Evolutionary conservation across 805 yeast genomes (phyloP), one percentile per base, ranked within the genome.

Genomic region (Lipomyces starkeyi): DNA sequence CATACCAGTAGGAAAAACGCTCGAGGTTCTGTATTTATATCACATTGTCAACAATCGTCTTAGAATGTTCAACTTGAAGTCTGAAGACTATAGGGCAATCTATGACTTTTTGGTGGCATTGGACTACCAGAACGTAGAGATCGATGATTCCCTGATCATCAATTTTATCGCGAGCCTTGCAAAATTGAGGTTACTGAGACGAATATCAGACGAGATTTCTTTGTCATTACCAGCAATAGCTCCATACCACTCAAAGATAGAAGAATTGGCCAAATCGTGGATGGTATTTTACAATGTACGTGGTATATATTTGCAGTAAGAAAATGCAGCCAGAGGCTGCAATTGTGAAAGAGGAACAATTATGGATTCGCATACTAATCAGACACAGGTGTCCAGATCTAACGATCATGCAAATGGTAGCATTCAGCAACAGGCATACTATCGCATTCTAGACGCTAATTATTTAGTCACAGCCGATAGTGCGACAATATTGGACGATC

Each of bases 221-320:
- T 17, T n/a, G n/a, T 17, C 27, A 35, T 32, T 62, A 7, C 60
- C 64, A 14, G 22, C 25, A 3, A 55, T 13, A 2, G 25, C 22
- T 4, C 61, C 27, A 7, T 14, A 13, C n/a, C 11, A 29, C 22
- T n/a, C 32, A 8, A n/a, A 25, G 3, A 22, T 61, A 11, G 17
- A 35, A 6, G 56, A 62, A 8, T 53, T 62, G 14, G 60, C 61
- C n/a, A 54, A 37, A 14, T 29, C 37, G 2, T 62, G 64, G 64
- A 40, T 25, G 61, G 25, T 25, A 20, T 62, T 62, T 40, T 62
- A 55, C 40, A 32, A 55, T 32, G 64, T 62, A 27, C 2, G 53
- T 17, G 7, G 49, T 17, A 7, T 5, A 17, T 6, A 22, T 6
- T 11, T 27, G 32, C n/a, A 22, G 17, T 9, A 20, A 53, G 9